phyloP scores from a whole-genome alignment of 371 early-diverging fungal species.

The Zychaea mexicana region DNA sequence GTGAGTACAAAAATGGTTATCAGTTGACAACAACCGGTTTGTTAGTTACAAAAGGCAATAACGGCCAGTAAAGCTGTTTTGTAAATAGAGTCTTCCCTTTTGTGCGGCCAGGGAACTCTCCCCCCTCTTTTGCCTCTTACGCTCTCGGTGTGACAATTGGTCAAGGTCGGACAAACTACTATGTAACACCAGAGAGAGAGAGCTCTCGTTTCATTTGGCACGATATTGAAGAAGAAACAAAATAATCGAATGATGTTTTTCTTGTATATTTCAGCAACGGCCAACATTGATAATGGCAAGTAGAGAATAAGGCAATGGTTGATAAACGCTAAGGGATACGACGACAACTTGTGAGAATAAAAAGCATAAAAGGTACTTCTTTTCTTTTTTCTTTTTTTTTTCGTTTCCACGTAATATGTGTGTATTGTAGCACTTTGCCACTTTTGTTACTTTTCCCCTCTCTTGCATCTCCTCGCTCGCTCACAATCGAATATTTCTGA shows the following conservation, averaged over 20 bases:
- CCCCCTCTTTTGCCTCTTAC: no score
- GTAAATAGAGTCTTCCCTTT: neutral
- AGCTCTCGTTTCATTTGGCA: no score
- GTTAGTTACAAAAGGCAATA: no score
- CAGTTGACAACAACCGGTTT: no score
- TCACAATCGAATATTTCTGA: no score
- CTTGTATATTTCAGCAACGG: neutral
- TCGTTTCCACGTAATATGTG: no score
- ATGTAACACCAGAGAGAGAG: neutral
- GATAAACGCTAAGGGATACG: no score
- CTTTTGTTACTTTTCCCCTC: neutral
- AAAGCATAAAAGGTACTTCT: neutral
- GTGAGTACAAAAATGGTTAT: no score
- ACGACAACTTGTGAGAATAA: neutral
- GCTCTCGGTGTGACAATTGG: neutral
- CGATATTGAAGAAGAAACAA: neutral
- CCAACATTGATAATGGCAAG: no score
- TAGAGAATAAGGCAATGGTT: neutral
- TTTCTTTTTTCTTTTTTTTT: neutral
- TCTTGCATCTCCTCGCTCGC: neutral
- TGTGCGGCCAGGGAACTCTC: neutral
- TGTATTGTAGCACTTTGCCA: neutral
- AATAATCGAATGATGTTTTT: conserved; percentile 8
- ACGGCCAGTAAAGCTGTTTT: neutral
- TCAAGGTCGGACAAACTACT: neutral